Percentiles rank a stretch among this genome's conserved stretches.
phyloP scores from a whole-genome alignment of 179 eudicot species.

The Nepenthes alata region DNA sequence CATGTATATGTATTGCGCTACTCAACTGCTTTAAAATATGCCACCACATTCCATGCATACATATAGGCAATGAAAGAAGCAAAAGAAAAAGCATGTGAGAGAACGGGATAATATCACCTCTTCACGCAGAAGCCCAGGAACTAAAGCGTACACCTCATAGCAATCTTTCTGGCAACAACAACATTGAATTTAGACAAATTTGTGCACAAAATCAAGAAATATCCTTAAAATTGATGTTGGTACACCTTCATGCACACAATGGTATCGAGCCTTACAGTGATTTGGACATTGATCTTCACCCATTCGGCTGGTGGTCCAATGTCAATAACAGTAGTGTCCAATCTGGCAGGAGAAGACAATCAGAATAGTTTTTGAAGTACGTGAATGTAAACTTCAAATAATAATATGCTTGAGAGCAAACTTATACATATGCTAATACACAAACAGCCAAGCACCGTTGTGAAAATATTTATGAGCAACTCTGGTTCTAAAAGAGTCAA shows the following conservation, averaged over 20 bases:
- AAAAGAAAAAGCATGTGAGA: not conserved
- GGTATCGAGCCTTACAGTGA: conserved; percentile 34
- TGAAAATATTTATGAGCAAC: too few relatives aligned
- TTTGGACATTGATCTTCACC: conserved; percentile 60
- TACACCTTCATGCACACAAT: not conserved
- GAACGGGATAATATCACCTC: conserved; percentile 29
- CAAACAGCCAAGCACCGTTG: too few relatives aligned
- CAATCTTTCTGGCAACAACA: conserved; percentile 46
- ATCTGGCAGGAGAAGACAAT: conserved; percentile 20
- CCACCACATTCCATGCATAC: not conserved
- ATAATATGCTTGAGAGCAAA: too few relatives aligned
- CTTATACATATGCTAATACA: too few relatives aligned
- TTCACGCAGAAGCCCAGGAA: conserved; percentile 68
- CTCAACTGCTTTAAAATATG: not conserved
- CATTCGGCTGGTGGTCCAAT: conserved; percentile 61
- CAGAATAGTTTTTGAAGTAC: not conserved
- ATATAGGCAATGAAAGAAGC: not conserved
- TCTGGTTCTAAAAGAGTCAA: too few relatives aligned
- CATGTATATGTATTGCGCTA: not conserved
- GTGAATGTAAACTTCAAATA: too few relatives aligned
- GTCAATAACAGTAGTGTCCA: conserved; percentile 41
- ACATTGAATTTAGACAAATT: not conserved
- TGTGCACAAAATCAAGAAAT: not conserved
- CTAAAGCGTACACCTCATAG: conserved; percentile 65
- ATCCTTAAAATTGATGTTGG: not conserved